phyloP scores from a whole-genome alignment of 2,329 filamentous ascomycete species.

The Didymella sp. region DNA sequence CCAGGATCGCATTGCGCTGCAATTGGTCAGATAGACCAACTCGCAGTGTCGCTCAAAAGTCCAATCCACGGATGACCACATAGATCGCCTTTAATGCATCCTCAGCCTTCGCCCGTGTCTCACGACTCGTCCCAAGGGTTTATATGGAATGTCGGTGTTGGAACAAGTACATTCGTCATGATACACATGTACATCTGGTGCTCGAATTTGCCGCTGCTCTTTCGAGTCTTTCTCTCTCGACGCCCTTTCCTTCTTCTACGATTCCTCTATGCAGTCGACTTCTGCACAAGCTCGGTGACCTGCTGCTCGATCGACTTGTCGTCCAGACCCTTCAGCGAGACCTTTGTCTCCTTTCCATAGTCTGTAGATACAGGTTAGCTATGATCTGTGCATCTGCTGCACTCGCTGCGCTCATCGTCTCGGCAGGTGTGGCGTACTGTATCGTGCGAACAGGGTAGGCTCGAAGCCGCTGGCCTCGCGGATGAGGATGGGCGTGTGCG shows the following conservation, averaged over 20 bases:
- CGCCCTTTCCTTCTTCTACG: neutral
- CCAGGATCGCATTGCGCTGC: neutral
- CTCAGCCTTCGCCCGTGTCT: neutral
- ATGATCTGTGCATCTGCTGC: neutral
- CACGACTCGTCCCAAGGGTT: neutral
- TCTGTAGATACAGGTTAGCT: conserved; percentile 52
- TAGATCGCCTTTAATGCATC: neutral
- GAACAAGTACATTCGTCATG: conserved; percentile 28
- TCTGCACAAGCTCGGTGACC: conserved; percentile 68
- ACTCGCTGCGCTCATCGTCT: conserved; percentile 8
- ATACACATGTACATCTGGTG: conserved; percentile 31
- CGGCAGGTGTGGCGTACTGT: conserved; percentile 65
- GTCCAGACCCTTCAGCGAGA: conserved; percentile 69
- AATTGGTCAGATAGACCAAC: neutral
- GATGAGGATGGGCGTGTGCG: conserved; percentile 89
- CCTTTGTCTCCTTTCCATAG: conserved; percentile 71
- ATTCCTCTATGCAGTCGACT: conserved; percentile 26
- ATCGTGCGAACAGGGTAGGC: conserved; percentile 90
- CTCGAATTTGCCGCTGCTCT: conserved; percentile 16
- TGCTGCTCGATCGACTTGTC: conserved; percentile 75
- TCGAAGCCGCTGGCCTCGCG: conserved; percentile 86
- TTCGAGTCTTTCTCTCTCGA: conserved; percentile 5
- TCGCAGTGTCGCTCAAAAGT: neutral
- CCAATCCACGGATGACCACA: neutral
- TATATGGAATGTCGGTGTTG: neutral